Evolutionary conservation across 2,329 filamentous ascomycete genomes (phyloP).

Genomic region (Microdochium trichocladiopsis): DNA sequence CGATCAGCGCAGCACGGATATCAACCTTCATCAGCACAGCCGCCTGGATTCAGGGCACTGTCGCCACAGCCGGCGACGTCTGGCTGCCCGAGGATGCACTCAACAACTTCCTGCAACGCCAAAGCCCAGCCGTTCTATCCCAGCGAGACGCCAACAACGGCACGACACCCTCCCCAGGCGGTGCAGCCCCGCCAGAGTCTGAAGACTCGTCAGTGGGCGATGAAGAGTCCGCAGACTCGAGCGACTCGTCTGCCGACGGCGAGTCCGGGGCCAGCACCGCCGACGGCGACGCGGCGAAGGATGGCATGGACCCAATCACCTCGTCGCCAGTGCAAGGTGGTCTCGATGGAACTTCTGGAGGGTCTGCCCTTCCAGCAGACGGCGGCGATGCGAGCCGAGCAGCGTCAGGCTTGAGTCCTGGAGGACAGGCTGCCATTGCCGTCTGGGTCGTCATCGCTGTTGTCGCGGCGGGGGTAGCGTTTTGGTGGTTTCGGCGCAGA

Average conservation of each 20-base stretch:
- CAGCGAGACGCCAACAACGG: conserved; percentile 1
- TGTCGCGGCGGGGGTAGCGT: conserved; percentile 4
- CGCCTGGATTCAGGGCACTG: conserved; percentile 14
- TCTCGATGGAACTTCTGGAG: background rate
- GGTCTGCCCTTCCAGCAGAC: background rate
- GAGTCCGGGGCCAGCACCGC: background rate
- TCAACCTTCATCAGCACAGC: conserved; percentile 15
- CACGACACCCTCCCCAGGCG: conserved; percentile 2
- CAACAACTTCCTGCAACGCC: conserved; percentile 13
- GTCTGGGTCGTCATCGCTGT: conserved; percentile 12
- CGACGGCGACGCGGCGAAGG: background rate
- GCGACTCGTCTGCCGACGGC: conserved; percentile 4
- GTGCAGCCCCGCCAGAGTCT: background rate
- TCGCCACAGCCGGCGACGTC: conserved; percentile 6
- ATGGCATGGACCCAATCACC: background rate
- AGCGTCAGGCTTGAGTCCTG: conserved; percentile 6
- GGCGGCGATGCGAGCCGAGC: conserved; percentile 3
- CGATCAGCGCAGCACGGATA: conserved; percentile 16
- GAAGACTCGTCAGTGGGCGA: conserved; percentile 3
- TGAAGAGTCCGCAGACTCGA: conserved; percentile 3
- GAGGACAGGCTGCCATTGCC: conserved; percentile 12
- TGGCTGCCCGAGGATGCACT: conserved; percentile 11
- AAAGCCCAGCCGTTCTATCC: background rate
- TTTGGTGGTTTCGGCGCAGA: conserved; percentile 9
- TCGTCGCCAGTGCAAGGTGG: background rate